phyloP scores from a whole-genome alignment of 805 yeast species.

The Lipomyces orientalis region DNA sequence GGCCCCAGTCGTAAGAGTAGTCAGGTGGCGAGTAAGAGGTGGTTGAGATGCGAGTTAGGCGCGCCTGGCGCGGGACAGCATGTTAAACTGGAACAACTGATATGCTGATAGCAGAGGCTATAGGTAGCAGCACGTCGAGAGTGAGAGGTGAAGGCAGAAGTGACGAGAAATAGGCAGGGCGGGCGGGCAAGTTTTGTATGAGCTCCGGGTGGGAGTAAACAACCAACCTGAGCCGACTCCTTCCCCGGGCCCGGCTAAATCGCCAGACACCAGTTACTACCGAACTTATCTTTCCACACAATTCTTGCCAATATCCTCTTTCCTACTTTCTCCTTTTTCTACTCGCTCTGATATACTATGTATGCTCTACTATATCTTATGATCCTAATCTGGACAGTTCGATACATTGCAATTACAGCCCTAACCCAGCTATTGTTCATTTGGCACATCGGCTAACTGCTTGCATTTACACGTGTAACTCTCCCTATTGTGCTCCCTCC shows the following conservation, averaged over 20 bases:
- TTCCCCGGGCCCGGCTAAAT: neutral
- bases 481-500: too few relatives aligned
- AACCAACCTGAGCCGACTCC: neutral
- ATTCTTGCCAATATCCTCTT: neutral
- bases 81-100: neutral
- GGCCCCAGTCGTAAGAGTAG: neutral
- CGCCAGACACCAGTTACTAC: neutral
- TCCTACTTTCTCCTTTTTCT: neutral
- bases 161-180: neutral
- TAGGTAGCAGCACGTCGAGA: conserved; percentile 6
- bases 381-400: neutral
- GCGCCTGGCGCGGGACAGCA: neutral
- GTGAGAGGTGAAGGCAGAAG: neutral
- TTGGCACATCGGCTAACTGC: neutral
- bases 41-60: neutral
- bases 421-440: neutral
- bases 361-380: neutral
- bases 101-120: neutral
- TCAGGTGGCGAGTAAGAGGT: neutral
- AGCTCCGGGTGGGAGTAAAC: conserved; percentile 2
- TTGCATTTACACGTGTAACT: too few relatives aligned
- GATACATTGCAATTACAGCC: neutral
- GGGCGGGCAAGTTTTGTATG: conserved; percentile 4
- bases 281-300: neutral
- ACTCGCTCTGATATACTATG: neutral